Percentiles rank a stretch among this genome's conserved stretches.
phyloP scores from a whole-genome alignment of 2,329 filamentous ascomycete genomes.

The Penicillium frequentans region DNA sequence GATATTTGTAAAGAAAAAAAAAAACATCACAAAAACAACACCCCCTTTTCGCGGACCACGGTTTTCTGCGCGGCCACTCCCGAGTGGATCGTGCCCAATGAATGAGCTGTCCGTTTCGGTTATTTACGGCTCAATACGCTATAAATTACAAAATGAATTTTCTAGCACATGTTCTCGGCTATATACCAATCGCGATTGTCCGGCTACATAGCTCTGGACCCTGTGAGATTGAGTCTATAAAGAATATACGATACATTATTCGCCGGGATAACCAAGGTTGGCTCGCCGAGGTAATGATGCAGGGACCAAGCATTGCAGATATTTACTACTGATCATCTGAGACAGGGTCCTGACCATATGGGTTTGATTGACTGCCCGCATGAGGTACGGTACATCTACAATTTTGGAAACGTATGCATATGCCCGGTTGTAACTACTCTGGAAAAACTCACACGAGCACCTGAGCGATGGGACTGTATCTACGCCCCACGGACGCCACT shows the following conservation, averaged over 20 bases:
- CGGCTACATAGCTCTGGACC: not conserved
- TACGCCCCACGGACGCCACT: not conserved
- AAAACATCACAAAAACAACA: not conserved
- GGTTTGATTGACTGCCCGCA: not conserved
- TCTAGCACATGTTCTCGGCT: not conserved
- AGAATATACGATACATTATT: not conserved
- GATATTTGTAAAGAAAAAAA: not conserved
- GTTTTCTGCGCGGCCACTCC: constrained; percentile 11
- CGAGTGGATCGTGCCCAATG: constrained; percentile 10
- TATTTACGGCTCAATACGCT: not conserved
- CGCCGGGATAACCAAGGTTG: not conserved
- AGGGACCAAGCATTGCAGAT: not conserved
- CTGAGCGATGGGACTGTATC: not conserved
- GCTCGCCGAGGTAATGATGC: not conserved
- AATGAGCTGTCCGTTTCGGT: not conserved
- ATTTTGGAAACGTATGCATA: not conserved
- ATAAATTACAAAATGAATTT: not conserved
- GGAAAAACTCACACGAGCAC: not conserved
- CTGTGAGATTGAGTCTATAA: not conserved
- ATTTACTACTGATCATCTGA: not conserved
- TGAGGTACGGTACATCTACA: not conserved
- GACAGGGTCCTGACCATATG: not conserved
- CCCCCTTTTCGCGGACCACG: not conserved
- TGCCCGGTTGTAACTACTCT: not conserved
- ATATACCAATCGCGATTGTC: not conserved